phyloP scores from a whole-genome alignment of 805 yeast genomes.

The Hanseniaspora meyeri region DNA sequence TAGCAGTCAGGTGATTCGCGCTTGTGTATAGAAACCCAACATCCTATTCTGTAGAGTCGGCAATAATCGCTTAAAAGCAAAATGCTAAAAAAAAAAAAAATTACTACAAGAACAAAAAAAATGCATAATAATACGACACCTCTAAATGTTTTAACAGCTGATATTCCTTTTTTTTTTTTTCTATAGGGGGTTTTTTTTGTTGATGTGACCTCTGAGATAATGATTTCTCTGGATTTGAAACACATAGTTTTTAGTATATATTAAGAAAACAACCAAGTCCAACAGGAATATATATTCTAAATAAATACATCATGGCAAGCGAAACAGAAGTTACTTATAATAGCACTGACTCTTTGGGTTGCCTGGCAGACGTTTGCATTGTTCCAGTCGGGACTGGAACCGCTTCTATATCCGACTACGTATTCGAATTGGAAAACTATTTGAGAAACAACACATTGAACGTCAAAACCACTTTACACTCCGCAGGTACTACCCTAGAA shows the following conservation, averaged over 20 bases:
- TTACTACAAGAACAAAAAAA: not conserved
- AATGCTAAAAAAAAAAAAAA: not conserved
- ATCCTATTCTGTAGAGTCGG: no score
- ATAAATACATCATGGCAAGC: not conserved
- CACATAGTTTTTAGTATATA: no score
- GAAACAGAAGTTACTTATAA: not conserved
- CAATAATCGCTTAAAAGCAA: no score
- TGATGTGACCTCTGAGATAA: no score
- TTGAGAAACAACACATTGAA: constrained; percentile 47
- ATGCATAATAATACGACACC: not conserved
- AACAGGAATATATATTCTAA: not conserved
- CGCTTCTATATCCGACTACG: constrained; percentile 71
- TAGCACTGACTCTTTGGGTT: constrained; percentile 32
- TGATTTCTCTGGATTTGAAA: no score
- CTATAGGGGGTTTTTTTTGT: no score
- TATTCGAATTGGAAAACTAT: constrained; percentile 54
- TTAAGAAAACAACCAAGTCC: no score
- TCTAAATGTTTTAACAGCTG: not conserved
- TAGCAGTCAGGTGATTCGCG: no score
- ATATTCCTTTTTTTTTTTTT: not conserved
- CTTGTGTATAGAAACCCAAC: no score
- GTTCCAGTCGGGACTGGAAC: constrained; percentile 75
- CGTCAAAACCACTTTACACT: constrained; percentile 53
- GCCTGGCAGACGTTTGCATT: constrained; percentile 77
- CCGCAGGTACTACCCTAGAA: constrained; percentile 84